Base-by-base conservation (phyloP, 495 filamentous ascomycete genomes). In the Pseudotulostoma volvatum region DNA sequence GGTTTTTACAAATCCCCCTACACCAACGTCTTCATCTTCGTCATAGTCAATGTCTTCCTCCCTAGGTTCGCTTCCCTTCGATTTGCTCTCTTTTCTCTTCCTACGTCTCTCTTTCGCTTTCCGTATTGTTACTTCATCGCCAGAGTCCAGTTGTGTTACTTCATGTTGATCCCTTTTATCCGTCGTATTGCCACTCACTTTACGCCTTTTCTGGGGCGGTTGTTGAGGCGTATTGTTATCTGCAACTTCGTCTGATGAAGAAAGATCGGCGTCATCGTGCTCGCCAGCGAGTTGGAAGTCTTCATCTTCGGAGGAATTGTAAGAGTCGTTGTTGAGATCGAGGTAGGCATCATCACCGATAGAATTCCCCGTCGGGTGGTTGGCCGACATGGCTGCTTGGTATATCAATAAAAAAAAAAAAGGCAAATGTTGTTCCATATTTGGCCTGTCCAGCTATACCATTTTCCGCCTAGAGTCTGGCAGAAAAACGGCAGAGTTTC, bases 1-100 rank as follows among this genome's bases (percentile, higher is more conserved):
- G 30, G 88, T 93, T 58, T 81, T 87, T 43, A 97, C 74, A 47
- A 93, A 64, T 0, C 80, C 81, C 0, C 85, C 83, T 33, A 84
- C 73, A 1, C 78, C 80, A 18, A 73, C 76, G 40, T 76, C 73
- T 42, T 63, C 68, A 7, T 72, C 71, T n/a, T n/a, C n/a, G n/a
- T n/a, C n/a, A n/a, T n/a, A 62, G 3, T 51, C 53, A 33, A 64
- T 56, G 40, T 83, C 76, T 16, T 67, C n/a, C n/a, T n/a, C n/a
- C 37, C 44, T 37, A 37, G 36, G 42, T 34, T 42, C 56, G 43
- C 54, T 62, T 36, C 64, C 63, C 35, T 66, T 68, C 5, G 5
- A 11, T 28, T 28, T 28, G 11, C 11, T 28, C 11, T 47, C 67
- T 77, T 40, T 60, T 60, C 47, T 69, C 70, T 46, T 56, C 68